Percentiles rank a stretch among this genome's conserved stretches.
These are phyloP conservation scores for Blastocystis sp. DNA, from an alignment of 352 stramenopile species.

Conservation along the genomic window DNA sequence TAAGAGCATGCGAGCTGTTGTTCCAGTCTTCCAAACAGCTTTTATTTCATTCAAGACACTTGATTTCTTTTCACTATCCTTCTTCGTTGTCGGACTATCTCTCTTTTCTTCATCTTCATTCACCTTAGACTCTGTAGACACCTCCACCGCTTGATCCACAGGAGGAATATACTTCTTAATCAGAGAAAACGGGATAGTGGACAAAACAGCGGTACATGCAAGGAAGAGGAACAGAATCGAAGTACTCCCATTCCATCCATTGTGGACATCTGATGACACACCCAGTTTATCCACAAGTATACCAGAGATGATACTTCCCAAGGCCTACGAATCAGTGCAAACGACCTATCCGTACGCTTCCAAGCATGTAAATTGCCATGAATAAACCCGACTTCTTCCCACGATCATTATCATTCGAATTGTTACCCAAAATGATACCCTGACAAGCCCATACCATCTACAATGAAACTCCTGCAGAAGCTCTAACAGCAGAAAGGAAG, in stretches of 20 bases:
- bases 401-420: constrained; percentile 24
- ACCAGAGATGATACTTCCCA: background rate
- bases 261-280: background rate
- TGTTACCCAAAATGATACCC: constrained; percentile 8
- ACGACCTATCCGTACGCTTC: background rate
- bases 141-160: background rate
- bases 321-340: background rate
- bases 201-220: background rate
- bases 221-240: constrained; percentile 47
- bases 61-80: background rate
- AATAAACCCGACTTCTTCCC: constrained; percentile 28
- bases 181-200: background rate
- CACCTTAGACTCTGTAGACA: background rate
- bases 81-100: background rate
- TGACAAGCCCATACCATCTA: constrained; percentile 1
- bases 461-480: background rate
- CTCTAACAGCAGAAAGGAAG: constrained; percentile 1
- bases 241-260: constrained; percentile 18
- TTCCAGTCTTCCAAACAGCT: background rate
- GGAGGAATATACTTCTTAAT: background rate
- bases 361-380: constrained; percentile 38
- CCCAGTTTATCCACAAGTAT: background rate
- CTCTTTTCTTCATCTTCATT: background rate
- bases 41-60: background rate
- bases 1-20: background rate